Percentiles rank a stretch among this genome's conserved stretches.
Conservation (phyloP, 1,139 yeast genomes). For the Geotrichum cucujoidarum region DNA sequence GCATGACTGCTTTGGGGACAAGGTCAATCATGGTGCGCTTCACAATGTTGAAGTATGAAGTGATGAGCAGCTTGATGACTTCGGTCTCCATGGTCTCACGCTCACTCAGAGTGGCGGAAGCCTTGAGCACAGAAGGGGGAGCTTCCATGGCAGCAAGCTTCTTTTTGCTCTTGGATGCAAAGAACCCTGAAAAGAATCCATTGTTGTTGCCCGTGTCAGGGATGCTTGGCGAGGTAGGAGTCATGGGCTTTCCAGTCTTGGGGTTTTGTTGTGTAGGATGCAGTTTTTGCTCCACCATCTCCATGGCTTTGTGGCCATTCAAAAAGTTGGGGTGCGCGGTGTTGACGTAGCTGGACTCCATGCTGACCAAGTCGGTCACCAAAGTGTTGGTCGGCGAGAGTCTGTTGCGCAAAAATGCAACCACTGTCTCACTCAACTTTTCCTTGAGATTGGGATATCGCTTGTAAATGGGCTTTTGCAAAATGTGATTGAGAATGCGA, state of each 20-base stretch:
- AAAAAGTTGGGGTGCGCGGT: slow-evolving; percentile 96
- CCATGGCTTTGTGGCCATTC: slow-evolving; percentile 93
- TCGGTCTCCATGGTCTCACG: slow-evolving; percentile 96
- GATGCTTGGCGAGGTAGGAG: slow-evolving; percentile 21
- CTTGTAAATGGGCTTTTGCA: slow-evolving; percentile 73
- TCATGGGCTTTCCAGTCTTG: slow-evolving; percentile 69
- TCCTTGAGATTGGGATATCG: slow-evolving; percentile 91
- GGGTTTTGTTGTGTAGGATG: slow-evolving; percentile 86
- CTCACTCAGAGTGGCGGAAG: slow-evolving; percentile 92
- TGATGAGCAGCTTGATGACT: slow-evolving; percentile 85
- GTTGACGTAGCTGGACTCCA: slow-evolving; percentile 91
- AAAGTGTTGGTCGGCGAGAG: slow-evolving; percentile 81
- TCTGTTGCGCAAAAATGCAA: slow-evolving; percentile 74
- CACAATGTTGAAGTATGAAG: slow-evolving; percentile 85
- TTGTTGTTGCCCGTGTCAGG: slow-evolving; percentile 36
- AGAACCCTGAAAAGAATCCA: slow-evolving; percentile 93
- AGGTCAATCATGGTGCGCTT: slow-evolving; percentile 89
- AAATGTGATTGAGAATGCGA: slow-evolving; percentile 81
- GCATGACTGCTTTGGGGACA: slow-evolving; percentile 92
- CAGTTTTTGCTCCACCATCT: slow-evolving; percentile 82
- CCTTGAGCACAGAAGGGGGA: slow-evolving; percentile 90
- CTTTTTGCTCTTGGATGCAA: slow-evolving; percentile 87
- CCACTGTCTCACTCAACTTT: slow-evolving; percentile 72
- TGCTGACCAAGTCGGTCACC: slow-evolving; percentile 71
- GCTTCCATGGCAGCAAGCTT: slow-evolving; percentile 94